phyloP scores from a whole-genome alignment of 2,329 filamentous ascomycete genomes.

The Nigrospora osmanthi region DNA sequence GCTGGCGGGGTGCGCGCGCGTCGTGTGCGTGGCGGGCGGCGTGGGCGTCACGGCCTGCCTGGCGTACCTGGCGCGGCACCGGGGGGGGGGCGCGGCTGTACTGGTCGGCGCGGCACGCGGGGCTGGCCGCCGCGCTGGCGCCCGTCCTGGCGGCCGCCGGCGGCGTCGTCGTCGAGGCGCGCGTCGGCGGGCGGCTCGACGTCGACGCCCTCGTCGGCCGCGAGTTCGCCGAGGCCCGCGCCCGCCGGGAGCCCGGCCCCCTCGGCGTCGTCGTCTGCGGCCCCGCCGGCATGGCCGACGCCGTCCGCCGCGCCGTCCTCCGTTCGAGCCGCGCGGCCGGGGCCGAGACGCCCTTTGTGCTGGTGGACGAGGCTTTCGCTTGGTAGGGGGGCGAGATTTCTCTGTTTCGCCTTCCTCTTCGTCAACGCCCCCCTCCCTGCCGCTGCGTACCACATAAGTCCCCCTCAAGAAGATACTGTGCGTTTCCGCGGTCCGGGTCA shows the following conservation, averaged over 20 bases:
- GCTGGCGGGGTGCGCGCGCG: too few species aligned
- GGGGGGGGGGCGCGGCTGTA: too few species aligned
- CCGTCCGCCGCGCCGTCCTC: neutral
- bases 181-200: neutral
- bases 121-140: neutral
- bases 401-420: too few species aligned
- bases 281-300: neutral
- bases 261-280: neutral
- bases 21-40: too few species aligned
- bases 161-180: neutral
- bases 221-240: neutral
- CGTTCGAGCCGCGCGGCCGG: neutral
- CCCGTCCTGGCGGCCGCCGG: neutral
- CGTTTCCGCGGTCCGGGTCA: too few species aligned
- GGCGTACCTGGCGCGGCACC: too few species aligned
- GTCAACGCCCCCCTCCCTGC: too few species aligned
- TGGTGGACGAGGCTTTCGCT: neutral
- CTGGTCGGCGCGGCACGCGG: neutral
- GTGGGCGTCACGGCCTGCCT: too few species aligned
- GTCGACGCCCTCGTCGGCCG: neutral
- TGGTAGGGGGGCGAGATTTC: too few species aligned
- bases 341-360: neutral
- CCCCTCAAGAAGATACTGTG: too few species aligned
- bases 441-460: too few species aligned
- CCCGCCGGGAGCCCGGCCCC: neutral